Evolutionary conservation across 2,329 filamentous ascomycete genomes (phyloP).

Genomic region (Fusarium sp.): DNA sequence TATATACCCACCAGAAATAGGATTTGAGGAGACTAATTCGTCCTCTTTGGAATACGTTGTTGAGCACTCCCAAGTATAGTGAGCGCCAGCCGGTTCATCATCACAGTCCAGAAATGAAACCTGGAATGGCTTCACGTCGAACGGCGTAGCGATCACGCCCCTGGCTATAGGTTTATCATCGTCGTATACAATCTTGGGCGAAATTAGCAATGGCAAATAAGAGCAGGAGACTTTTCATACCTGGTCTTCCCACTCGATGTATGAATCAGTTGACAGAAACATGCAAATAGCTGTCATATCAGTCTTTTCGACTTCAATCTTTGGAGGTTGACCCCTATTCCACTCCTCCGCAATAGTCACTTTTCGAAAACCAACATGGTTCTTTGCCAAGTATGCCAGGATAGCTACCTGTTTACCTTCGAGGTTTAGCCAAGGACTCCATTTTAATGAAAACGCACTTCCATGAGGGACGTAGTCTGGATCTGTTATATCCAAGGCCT

Average conservation of each 20-base stretch:
- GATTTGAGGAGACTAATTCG: slow-evolving; percentile 52
- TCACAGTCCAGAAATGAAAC: slow-evolving; percentile 55
- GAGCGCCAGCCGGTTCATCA: slow-evolving; percentile 47
- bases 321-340: slow-evolving; percentile 53
- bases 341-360: slow-evolving; percentile 58
- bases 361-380: slow-evolving; percentile 68
- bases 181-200: slow-evolving; percentile 58
- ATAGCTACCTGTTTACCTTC: slow-evolving; percentile 56
- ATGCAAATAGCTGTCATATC: slow-evolving; percentile 64
- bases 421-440: slow-evolving; percentile 64
- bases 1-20: slow-evolving; percentile 33
- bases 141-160: slow-evolving; percentile 67
- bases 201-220: slow-evolving; percentile 14
- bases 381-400: slow-evolving; percentile 63
- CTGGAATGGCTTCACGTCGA: slow-evolving; percentile 64
- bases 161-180: slow-evolving; percentile 58
- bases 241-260: slow-evolving; percentile 67
- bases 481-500: slow-evolving; percentile 55
- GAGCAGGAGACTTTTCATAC: slow-evolving; percentile 49
- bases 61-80: slow-evolving; percentile 59
- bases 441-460: slow-evolving; percentile 65
- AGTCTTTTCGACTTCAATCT: slow-evolving; percentile 54
- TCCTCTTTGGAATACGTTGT: slow-evolving; percentile 59
- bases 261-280: slow-evolving; percentile 64
- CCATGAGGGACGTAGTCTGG: slow-evolving; percentile 63